These are phyloP conservation scores for Solanum pimpinellifolium DNA, from an alignment of 257 asterid genomes.

Conservation along the genomic window DNA sequence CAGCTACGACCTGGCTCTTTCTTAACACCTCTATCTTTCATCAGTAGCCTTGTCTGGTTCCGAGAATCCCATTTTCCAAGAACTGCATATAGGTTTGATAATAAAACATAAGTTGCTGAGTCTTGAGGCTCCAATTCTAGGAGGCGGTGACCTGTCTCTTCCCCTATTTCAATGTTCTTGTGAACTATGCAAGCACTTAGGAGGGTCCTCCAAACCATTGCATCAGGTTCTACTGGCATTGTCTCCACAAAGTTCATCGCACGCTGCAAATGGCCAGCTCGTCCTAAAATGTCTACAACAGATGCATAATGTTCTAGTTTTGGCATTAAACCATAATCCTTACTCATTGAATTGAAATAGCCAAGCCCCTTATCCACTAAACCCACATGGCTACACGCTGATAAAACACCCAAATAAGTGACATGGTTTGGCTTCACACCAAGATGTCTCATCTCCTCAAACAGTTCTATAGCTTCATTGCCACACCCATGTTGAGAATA, in stretches of 20 bases:
- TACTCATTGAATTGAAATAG: constrained; percentile 61
- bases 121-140: constrained; percentile 61
- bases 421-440: constrained; percentile 50
- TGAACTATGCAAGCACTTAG: constrained; percentile 77
- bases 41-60: constrained; percentile 52
- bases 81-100: constrained; percentile 77
- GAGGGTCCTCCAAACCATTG: constrained; percentile 93
- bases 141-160: constrained; percentile 62
- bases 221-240: constrained; percentile 72
- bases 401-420: constrained; percentile 67
- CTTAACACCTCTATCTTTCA: constrained; percentile 71
- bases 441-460: constrained; percentile 50
- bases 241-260: constrained; percentile 62
- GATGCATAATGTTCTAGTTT: constrained; percentile 74
- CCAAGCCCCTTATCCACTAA: constrained; percentile 63
- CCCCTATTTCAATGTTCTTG: constrained; percentile 62
- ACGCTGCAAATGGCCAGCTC: constrained; percentile 61
- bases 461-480: constrained; percentile 53
- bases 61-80: constrained; percentile 61
- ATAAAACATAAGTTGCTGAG: constrained; percentile 71
- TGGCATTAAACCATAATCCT: constrained; percentile 47
- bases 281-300: constrained; percentile 76
- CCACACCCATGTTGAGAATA: constrained; percentile 87
- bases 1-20: constrained; percentile 94
- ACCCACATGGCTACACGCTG: constrained; percentile 91